Conservation (phyloP, 2,329 filamentous ascomycete species). For the Aspergillus eucalypticola region DNA sequence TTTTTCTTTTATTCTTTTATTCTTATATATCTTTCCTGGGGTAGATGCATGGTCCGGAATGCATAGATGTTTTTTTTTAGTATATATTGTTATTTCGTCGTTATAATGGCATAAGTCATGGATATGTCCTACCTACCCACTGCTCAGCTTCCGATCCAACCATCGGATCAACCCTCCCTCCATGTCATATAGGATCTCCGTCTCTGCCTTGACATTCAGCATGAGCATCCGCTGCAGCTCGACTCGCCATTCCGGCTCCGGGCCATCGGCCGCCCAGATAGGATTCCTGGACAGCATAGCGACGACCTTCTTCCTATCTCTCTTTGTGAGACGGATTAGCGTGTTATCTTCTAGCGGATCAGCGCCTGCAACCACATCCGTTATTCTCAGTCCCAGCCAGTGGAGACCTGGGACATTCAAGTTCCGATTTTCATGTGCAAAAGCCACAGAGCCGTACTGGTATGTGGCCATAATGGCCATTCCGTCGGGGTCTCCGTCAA, state of each 20-base stretch:
- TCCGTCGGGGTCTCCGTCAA: slow-evolving; percentile 65
- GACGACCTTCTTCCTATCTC: slow-evolving; percentile 57
- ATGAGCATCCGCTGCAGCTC: slow-evolving; percentile 64
- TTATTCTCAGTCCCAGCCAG: slow-evolving; percentile 60
- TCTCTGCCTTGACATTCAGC: slow-evolving; percentile 63
- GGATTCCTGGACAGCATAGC: slow-evolving; percentile 54
- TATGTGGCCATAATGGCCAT: slow-evolving; percentile 64
- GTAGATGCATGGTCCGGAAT: background rate
- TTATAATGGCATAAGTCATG: background rate
- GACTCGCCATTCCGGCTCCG: slow-evolving; percentile 48
- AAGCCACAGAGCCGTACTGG: slow-evolving; percentile 60
- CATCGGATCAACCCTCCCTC: slow-evolving; percentile 45
- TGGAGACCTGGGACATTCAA: slow-evolving; percentile 50
- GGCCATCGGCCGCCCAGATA: slow-evolving; percentile 45
- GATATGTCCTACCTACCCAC: slow-evolving; percentile 4
- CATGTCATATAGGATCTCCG: slow-evolving; percentile 55
- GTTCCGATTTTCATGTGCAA: slow-evolving; percentile 54
- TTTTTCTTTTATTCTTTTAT: background rate
- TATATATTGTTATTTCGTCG: too few relatives aligned
- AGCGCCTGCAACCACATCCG: slow-evolving; percentile 37
- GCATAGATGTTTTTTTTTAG: background rate
- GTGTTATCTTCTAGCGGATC: slow-evolving; percentile 25
- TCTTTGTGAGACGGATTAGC: slow-evolving; percentile 50
- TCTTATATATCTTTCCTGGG: background rate
- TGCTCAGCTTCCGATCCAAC: slow-evolving; percentile 41